Evolutionary conservation across 2,329 filamentous ascomycete genomes (phyloP), one percentile per base, ranked within the genome.

Genomic region (Kalaharituber pfeilii): DNA sequence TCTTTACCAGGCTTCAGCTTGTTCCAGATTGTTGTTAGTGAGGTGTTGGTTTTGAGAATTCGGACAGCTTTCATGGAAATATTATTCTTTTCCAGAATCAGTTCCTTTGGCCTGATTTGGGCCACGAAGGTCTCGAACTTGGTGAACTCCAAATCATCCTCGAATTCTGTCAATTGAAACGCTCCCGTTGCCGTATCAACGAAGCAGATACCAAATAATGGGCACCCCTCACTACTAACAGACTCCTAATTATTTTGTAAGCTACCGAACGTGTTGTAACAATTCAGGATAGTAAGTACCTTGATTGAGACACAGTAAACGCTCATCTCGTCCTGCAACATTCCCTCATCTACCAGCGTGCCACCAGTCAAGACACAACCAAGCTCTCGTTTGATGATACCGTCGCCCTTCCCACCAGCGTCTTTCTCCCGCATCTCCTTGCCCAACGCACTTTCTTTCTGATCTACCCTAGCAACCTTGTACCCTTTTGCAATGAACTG

Each of bases 381-480:
- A 30, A 98, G 73, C 68, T 98, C 87, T 66, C 91, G 79, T 49
- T 80, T 82, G 62, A 98, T 98, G 63, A 98, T 81, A 68, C 96
- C 95, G 67, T 95, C 88, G 29, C 81, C 82, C 67, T 76, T 73
- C 54, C 70, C 65, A 49, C 71, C 71, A 22, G 67, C 62, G 57
- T 84, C 85, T 50, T 89, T 79, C 68, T 98, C 91, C n/a, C 91
- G 82, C 91, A 98, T 96, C 68, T 98, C 89, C 67, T 98, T 98
- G 55, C 82, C 88, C 7, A 98, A 72, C 1, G 91, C 91, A 29
- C 87, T 94, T 70, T 98, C 91, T 75, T 88, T 88, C 67, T 98
- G 91, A 67, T 96, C 91, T 24, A 98, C 91, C 18, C 89, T 77
- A 5, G 91, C 91, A 53, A 98, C 93, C 69, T 98, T 98, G 77